Base-by-base conservation (phyloP, 805 yeast genomes). In the Kodamaea sagamina region DNA sequence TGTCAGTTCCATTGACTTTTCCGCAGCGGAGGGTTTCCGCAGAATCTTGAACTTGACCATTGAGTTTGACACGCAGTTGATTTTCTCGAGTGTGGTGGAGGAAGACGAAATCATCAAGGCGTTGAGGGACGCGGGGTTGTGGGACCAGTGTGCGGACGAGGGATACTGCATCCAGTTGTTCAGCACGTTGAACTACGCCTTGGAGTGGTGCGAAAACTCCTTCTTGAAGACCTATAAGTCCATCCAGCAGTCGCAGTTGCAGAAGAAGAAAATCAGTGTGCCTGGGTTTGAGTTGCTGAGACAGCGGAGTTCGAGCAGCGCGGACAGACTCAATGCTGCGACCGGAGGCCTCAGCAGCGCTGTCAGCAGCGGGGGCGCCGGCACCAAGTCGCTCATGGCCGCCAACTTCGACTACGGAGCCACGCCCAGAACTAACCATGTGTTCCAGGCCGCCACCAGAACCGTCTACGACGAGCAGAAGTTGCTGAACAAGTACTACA, bases 151-250 rank as follows among this genome's bases (percentile, higher is more conserved):
- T 8, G 65, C 71, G 12, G 73, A 68, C 19, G 53, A 57, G 15
- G 61, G 60, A 46, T 61, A 53, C 27, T 49, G 55, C 17, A 78
- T 81, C 46, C 82, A 81, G 52, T 72, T 90, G 34, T 92, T 89
- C 58, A 78, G 77, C 42, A 85, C 87, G 42, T 73, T 93, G 53
- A 93, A 93, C 58, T 78, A 85, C 43, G 96, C 96, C 0, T 73
- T 93, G 32, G 98, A 93, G 63, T 92, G 96, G 96, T 89, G 97
- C 69, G 99, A 93, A 62, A 92, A 93, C 64, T 83, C 84, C 53
- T 89, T 90, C 53, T 72, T 93, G 54, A 71, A 77, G 39, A 78
- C 81, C 21, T 84, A 83, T 59, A 80, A 74, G 51, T 43, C 58
- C 29, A 50, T 65, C 28, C 55, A 59, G 53, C 41, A 36, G 11